These are phyloP conservation scores for Pseudopithomyces chartarum DNA, from an alignment of 2,329 filamentous ascomycete genomes.

Conservation along the genomic window DNA sequence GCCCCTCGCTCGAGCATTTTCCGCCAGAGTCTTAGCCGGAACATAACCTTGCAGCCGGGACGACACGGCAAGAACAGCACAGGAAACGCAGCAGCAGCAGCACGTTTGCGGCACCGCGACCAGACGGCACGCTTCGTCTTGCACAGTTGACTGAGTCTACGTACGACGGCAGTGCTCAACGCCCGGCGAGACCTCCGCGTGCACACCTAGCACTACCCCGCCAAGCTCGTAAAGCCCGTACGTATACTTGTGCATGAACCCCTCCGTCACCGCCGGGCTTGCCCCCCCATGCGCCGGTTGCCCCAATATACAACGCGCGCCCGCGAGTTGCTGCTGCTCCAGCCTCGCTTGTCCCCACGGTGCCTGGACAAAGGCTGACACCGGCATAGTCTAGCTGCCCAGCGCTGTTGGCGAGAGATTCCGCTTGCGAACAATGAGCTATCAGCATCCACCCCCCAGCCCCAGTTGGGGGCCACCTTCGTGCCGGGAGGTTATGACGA, in stretches of 20 bases:
- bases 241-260: constrained; percentile 23
- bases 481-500: constrained; percentile 71
- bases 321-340: constrained; percentile 20
- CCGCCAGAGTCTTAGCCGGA: background rate
- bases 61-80: background rate
- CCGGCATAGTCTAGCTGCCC: background rate
- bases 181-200: constrained; percentile 14
- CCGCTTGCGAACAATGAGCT: constrained; percentile 38
- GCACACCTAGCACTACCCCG: constrained; percentile 24
- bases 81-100: background rate
- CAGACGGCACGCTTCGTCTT: constrained; percentile 7
- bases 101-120: constrained; percentile 1
- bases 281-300: constrained; percentile 21
- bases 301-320: constrained; percentile 11
- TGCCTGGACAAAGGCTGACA: constrained; percentile 39
- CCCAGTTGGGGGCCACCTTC: constrained; percentile 62
- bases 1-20: constrained; percentile 15
- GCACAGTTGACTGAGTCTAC: background rate
- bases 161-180: too few relatives aligned
- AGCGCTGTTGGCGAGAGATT: background rate
- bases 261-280: constrained; percentile 28
- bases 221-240: constrained; percentile 21
- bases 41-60: background rate
- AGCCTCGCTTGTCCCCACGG: constrained; percentile 15
- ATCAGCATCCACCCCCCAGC: constrained; percentile 40